Percentiles rank a stretch among this genome's conserved stretches.
These are phyloP conservation scores for Xylaria nigripes DNA, from an alignment of 495 filamentous ascomycete genomes.

Conservation along the genomic window DNA sequence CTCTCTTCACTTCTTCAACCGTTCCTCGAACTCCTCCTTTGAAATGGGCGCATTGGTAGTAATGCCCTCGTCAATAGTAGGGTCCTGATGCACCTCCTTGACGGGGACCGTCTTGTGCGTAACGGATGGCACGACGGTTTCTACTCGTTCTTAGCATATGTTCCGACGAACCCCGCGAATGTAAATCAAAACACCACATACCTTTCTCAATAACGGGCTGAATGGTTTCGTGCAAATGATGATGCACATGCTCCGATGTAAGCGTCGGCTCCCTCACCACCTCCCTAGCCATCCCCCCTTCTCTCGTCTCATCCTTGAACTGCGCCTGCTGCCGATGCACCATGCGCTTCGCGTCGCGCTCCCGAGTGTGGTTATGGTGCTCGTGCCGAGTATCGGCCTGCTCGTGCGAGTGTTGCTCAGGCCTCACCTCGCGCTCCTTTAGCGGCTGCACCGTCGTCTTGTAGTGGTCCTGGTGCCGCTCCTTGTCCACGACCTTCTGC, in stretches of 20 bases:
- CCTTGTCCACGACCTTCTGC: conserved; percentile 12
- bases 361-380: background rate
- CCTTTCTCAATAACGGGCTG: conserved; percentile 18
- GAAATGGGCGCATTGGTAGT: conserved; percentile 7
- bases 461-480: conserved; percentile 32
- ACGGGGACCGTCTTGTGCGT: conserved; percentile 14
- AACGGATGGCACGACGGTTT: conserved; percentile 12
- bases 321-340: background rate
- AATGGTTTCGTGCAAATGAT: conserved; percentile 18
- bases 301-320: background rate
- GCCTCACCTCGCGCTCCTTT: conserved; percentile 29
- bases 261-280: conserved; percentile 8
- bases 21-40: conserved; percentile 9
- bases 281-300: background rate
- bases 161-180: background rate
- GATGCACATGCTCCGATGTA: conserved; percentile 10
- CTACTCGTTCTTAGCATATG: background rate
- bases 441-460: conserved; percentile 32
- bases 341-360: background rate
- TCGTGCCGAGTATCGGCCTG: conserved; percentile 4
- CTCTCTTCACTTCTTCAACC: conserved; percentile 1
- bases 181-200: background rate
- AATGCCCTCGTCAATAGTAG: conserved; percentile 2
- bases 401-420: conserved; percentile 23
- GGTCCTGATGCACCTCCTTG: conserved; percentile 13